Evolutionary conservation across 495 filamentous ascomycete genomes (phyloP).

Genomic region (Penicillium cosmopolitanum): DNA sequence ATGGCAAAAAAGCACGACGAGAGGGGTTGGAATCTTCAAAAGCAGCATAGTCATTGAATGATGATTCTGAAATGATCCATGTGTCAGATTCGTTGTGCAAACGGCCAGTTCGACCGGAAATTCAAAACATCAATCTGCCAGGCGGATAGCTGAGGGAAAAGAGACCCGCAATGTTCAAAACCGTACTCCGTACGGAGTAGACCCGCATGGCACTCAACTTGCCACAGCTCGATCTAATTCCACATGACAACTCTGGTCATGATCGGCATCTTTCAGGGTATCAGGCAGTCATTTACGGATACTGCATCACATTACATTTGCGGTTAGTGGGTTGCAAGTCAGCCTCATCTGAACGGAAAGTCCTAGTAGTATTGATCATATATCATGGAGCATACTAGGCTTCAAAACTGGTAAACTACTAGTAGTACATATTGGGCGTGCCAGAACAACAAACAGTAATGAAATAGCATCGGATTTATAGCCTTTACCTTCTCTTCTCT

Average conservation of each 20-base stretch:
- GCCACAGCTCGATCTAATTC: constrained; percentile 1
- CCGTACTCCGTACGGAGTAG: neutral
- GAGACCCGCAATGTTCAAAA: neutral
- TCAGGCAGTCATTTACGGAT: neutral
- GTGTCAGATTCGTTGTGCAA: neutral
- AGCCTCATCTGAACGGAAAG: neutral
- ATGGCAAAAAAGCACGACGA: no score
- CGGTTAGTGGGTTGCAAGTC: neutral
- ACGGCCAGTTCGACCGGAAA: neutral
- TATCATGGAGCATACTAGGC: no score
- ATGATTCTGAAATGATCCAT: neutral
- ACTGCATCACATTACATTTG: neutral
- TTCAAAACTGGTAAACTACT: no score
- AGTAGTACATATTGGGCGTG: no score
- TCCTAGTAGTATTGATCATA: neutral
- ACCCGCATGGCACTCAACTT: neutral
- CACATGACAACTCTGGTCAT: neutral
- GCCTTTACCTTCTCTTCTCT: neutral
- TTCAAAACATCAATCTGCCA: neutral
- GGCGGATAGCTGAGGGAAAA: neutral
- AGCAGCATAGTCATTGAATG: neutral
- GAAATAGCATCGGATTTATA: no score
- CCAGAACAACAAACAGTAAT: no score
- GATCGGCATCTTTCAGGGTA: neutral
- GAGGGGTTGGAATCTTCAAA: no score